A percentile compares a stretch with the other conserved stretches of the same genome.
Conservation (phyloP, 73 alveolate species). For the Paramecium octaurelia region DNA sequence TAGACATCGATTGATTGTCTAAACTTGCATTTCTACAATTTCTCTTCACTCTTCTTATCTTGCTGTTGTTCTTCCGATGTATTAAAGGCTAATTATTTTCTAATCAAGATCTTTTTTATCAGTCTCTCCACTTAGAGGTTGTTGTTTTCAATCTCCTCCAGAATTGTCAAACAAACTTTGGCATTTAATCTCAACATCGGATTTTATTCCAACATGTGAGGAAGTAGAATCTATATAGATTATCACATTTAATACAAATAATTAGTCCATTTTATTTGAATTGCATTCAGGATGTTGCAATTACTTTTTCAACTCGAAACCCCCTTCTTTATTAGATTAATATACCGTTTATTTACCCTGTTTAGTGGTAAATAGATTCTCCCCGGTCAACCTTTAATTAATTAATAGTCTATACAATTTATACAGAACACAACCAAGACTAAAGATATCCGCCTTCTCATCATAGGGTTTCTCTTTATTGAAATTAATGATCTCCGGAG, state of each 20-base stretch:
- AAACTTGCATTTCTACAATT: not conserved
- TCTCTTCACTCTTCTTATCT: not conserved
- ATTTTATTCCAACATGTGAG: not conserved
- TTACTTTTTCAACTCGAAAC: not conserved
- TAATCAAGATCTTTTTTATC: not conserved
- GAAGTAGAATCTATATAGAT: not conserved
- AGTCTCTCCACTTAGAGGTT: not conserved
- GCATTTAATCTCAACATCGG: not conserved
- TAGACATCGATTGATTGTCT: not conserved
- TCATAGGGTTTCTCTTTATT: slow-evolving; percentile 8
- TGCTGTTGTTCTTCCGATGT: not conserved
- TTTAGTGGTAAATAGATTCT: not conserved
- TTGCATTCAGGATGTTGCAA: not conserved
- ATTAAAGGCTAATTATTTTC: not conserved
- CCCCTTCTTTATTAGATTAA: slow-evolving; percentile 26
- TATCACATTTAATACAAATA: not conserved
- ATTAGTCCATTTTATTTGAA: slow-evolving; percentile 20
- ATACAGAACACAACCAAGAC: slow-evolving; percentile 19
- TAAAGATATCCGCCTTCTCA: not conserved
- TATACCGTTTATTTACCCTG: not conserved
- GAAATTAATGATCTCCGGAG: slow-evolving; percentile 72
- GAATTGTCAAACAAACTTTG: not conserved
- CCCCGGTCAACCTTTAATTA: not conserved
- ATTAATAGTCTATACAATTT: not conserved
- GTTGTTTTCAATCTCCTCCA: slow-evolving; percentile 11